Conservation (phyloP, 768 basidiomycete genomes). For the Zangia roseola region DNA sequence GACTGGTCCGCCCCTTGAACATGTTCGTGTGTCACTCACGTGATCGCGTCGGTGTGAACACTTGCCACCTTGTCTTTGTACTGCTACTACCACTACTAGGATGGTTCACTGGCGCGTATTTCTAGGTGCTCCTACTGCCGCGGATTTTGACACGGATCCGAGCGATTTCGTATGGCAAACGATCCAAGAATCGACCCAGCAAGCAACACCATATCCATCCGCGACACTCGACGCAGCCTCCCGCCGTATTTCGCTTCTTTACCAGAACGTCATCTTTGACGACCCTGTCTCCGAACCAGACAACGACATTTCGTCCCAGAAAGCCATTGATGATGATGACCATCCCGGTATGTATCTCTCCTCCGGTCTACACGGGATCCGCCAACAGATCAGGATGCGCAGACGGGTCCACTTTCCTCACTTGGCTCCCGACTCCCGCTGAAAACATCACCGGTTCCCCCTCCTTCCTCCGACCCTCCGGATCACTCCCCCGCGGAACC, state of each 20-base stretch:
- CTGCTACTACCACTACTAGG: no score
- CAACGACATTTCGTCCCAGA: no score
- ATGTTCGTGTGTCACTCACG: constrained; percentile 22
- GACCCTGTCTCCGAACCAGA: constrained; percentile 40
- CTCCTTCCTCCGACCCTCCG: constrained; percentile 29
- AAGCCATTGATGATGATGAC: constrained; percentile 18
- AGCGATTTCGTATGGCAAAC: constrained; percentile 47
- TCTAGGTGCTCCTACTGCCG: constrained; percentile 42
- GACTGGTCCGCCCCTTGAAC: constrained; percentile 22
- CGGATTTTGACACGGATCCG: constrained; percentile 37
- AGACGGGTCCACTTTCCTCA: constrained; percentile 52
- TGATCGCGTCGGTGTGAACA: constrained; percentile 22
- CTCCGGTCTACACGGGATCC: constrained; percentile 5
- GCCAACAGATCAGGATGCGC: background rate
- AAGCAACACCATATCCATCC: constrained; percentile 30
- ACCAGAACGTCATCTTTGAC: constrained; percentile 70
- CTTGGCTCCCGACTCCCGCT: constrained; percentile 54
- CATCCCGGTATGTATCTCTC: constrained; percentile 12
- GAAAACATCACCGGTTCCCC: constrained; percentile 20
- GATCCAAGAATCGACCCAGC: constrained; percentile 25
- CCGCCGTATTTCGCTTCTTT: constrained; percentile 65
- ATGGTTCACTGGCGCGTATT: constrained; percentile 49
- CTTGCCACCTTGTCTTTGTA: no score
- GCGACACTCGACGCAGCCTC: constrained; percentile 66
- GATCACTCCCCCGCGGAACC: constrained; percentile 26